A percentile compares a stretch with the other conserved stretches of the same genome.
phyloP scores from a whole-genome alignment of 2,329 filamentous ascomycete species.

The Trichoderma gracile region DNA sequence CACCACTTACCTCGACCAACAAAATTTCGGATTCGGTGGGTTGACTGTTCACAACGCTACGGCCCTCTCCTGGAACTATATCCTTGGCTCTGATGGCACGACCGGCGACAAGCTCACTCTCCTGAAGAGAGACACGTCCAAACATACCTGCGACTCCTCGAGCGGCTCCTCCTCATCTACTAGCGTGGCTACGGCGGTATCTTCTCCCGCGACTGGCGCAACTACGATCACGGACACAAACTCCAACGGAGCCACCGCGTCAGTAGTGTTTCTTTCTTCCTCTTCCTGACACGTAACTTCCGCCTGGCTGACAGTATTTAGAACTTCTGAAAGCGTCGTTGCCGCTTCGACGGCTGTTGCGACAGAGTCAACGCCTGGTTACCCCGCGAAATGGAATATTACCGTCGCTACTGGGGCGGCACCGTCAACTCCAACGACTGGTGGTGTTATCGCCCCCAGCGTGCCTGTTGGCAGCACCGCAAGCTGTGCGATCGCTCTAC shows the following conservation, averaged over 20 bases:
- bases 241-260: conserved; percentile 1
- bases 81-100: conserved; percentile 4
- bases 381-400: neutral
- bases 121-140: neutral
- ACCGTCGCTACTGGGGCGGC: neutral
- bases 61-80: conserved; percentile 7
- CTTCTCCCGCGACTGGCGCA: neutral
- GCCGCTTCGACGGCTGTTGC: neutral
- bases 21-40: conserved; percentile 10
- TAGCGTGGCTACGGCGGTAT: neutral
- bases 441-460: neutral
- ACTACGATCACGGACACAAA: conserved; percentile 5
- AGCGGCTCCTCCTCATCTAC: neutral
- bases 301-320: neutral
- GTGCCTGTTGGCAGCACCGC: conserved; percentile 4
- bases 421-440: neutral
- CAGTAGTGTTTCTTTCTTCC: neutral
- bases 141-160: neutral
- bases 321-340: neutral
- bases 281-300: neutral
- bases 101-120: conserved; percentile 1
- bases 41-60: conserved; percentile 15
- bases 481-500: neutral
- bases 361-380: neutral
- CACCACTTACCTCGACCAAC: conserved; percentile 11